Evolutionary conservation across 192 early-diverging fungal species (phyloP), one percentile per base, ranked within the genome.

Genomic region (Allomyces macrogynus): DNA sequence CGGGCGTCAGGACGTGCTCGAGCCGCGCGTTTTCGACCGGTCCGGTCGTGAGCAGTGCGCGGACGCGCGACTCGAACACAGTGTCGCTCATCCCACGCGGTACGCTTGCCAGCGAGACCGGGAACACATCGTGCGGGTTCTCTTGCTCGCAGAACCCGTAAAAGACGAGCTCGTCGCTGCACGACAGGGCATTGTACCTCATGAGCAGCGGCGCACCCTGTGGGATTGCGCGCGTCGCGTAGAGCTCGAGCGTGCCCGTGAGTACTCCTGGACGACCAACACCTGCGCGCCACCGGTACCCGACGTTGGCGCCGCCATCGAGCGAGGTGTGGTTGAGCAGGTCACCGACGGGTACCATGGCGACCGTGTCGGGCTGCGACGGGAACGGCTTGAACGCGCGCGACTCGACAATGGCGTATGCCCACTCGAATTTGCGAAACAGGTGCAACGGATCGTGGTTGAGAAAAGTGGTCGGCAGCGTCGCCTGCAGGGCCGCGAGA

Each of bases 341-440:
- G 20, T 57, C 49, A 16, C 49, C 49, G 20, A 57, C 12, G 16
- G 49, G 49, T 3, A 57, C 49, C 49, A 57, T 14, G 49, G 49
- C 49, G 49, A 57, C 20, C 16, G 16, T 14, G 49, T 57, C 12
- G 16, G 49, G 49, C 3, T 57, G 49, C 49, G 49, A 57, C 49
- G 49, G 49, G 49, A 57, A 57, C 49, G 49, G 49, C 49, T n/a
- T 14, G 49, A 57, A 57, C 49, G 49, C 49, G 49, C 49, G 49
- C 49, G 49, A 57, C 12, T 57, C 49, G 49, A 57, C 49, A 7
- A 57, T 57, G 43, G 10, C 57, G 24, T 60, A 57, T 43, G 16
- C 16, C 7, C 24, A 22, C 1, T 25, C 10, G 10, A n/a, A 40
- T 40, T 40, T 40, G 32, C 32, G 32, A 40, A 40, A 40, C 32